Percentiles rank a stretch among this genome's conserved stretches.
phyloP scores from a whole-genome alignment of 2,329 filamentous ascomycete genomes.

The Plenodomus tracheiphilus region DNA sequence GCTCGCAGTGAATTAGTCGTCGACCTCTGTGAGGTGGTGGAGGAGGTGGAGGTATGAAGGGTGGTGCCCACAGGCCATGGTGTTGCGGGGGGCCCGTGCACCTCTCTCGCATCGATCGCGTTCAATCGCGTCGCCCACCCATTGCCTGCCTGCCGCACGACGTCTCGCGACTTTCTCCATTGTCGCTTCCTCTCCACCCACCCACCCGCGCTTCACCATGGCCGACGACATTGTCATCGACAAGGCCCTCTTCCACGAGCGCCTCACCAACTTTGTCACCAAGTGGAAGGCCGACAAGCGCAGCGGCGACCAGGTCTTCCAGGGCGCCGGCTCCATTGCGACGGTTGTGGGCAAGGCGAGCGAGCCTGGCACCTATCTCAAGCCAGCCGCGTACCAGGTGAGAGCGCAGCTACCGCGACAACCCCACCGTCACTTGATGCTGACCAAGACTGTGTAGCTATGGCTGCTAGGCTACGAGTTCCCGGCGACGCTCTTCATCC shows the following conservation, averaged over 20 bases:
- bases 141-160: too few species aligned
- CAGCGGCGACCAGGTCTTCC: constrained; percentile 80
- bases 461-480: constrained; percentile 99
- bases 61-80: not conserved
- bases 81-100: not conserved
- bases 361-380: constrained; percentile 83
- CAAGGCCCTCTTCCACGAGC: constrained; percentile 89
- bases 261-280: constrained; percentile 80
- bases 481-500: constrained; percentile 89
- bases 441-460: constrained; percentile 63
- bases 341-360: constrained; percentile 90
- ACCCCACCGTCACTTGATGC: constrained; percentile 10
- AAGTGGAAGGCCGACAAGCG: constrained; percentile 98
- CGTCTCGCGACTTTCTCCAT: constrained; percentile 29
- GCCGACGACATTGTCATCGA: constrained; percentile 86
- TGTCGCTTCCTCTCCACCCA: constrained; percentile 15
- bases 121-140: constrained; percentile 28
- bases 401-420: constrained; percentile 36
- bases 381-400: constrained; percentile 96
- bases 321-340: constrained; percentile 82
- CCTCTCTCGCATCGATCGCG: constrained; percentile 10
- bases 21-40: too few species aligned
- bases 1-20: too few species aligned
- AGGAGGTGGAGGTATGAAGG: too few species aligned
- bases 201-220: constrained; percentile 61